These are phyloP conservation scores for Neofusicoccum umdonicola DNA, from an alignment of 2,329 filamentous ascomycete species.

Conservation along the genomic window DNA sequence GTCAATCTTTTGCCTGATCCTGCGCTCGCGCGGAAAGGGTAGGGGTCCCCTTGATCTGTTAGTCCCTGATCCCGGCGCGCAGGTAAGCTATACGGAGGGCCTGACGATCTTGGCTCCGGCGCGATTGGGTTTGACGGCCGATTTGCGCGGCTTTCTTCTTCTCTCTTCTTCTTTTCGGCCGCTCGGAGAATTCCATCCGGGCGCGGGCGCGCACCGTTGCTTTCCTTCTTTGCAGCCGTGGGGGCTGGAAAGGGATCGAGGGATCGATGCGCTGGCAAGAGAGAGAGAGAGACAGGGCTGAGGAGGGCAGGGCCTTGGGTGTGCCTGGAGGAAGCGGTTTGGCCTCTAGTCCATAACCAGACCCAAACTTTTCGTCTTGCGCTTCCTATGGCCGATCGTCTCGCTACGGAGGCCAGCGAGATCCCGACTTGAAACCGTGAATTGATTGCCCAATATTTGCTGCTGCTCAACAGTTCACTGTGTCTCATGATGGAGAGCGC, in stretches of 20 bases:
- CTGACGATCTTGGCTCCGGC: background rate
- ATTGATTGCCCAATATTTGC: too few relatives aligned
- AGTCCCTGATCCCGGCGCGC: background rate
- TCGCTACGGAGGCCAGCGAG: too few relatives aligned
- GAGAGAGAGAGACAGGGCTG: too few relatives aligned
- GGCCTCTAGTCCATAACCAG: too few relatives aligned
- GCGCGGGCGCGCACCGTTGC: background rate
- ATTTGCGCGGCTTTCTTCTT: too few relatives aligned
- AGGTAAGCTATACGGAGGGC: slow-evolving; percentile 12
- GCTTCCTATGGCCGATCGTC: too few relatives aligned
- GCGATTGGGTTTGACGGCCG: background rate
- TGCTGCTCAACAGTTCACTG: too few relatives aligned
- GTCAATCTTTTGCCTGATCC: background rate
- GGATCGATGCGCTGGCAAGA: background rate
- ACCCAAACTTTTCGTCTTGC: too few relatives aligned
- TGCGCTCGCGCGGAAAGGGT: background rate
- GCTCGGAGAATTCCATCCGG: background rate
- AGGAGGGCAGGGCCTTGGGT: too few relatives aligned
- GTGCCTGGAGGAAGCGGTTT: too few relatives aligned
- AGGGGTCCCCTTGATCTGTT: background rate
- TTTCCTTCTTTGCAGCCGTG: background rate
- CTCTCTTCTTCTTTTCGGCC: background rate
- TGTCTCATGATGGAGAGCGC: too few relatives aligned
- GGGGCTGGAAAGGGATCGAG: background rate
- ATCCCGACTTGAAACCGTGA: too few relatives aligned